Evolutionary conservation across 1,284 basidiomycete genomes (phyloP).

Genomic region (Malassezia vespertilionis): DNA sequence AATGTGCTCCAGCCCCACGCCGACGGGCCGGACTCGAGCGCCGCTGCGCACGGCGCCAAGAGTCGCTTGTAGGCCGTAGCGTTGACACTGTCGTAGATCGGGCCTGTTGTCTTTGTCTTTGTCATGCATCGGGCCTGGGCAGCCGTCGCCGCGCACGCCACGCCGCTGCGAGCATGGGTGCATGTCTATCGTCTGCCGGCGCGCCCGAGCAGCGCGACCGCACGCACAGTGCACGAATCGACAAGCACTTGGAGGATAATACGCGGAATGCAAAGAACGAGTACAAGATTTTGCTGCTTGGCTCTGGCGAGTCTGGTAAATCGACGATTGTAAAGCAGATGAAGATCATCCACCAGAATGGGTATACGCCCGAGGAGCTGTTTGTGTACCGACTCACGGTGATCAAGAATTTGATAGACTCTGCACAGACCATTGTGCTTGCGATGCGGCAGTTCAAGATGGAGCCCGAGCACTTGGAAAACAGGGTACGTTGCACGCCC

Average conservation of each 20-base stretch:
- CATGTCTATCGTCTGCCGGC: constrained; percentile 50
- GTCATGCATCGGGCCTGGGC: background rate
- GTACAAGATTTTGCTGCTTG: constrained; percentile 85
- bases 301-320: constrained; percentile 78
- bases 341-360: constrained; percentile 97
- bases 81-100: constrained; percentile 9
- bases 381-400: constrained; percentile 68
- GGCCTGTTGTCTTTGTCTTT: no score
- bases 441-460: constrained; percentile 82
- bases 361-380: constrained; percentile 72
- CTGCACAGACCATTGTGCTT: constrained; percentile 73
- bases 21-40: background rate
- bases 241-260: constrained; percentile 54
- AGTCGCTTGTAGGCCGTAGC: constrained; percentile 7
- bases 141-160: background rate
- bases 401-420: constrained; percentile 49
- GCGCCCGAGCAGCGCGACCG: constrained; percentile 53
- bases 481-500: constrained; percentile 54
- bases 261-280: constrained; percentile 65
- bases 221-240: constrained; percentile 50
- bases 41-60: no score
- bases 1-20: constrained; percentile 1
- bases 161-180: constrained; percentile 19
- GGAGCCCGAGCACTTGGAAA: constrained; percentile 66
- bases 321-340: constrained; percentile 96